Base-by-base conservation (phyloP, 2,329 filamentous ascomycete genomes). In the Hypoxylon sp. region DNA sequence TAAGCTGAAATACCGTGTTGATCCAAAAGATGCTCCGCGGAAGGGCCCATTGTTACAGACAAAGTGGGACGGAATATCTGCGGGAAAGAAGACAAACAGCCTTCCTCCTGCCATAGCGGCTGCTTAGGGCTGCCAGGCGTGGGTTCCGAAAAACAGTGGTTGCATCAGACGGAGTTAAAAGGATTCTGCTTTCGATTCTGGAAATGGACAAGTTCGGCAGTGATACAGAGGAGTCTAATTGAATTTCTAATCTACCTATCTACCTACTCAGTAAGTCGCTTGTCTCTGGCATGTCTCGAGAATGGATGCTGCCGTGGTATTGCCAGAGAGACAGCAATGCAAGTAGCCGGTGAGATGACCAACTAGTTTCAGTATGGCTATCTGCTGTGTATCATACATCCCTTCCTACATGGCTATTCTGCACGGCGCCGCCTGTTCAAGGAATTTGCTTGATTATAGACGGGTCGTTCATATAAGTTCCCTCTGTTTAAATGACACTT, bases 1-100 rank as follows among this genome's bases (percentile, higher is more conserved):
- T 59, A 92, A 94, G 82, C 88, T 99, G 82, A 97, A 93, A 85
- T 98, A 97, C 75, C 82, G 83, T 62, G 80, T 89, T 46, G 84
- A 86, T 72, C 82, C 81, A 79, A 91, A 91, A 79, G 92, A 98
- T 73, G 86, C 84, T 73, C 83, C 86, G 61, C 82, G 86, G 54
- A 87, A 85, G 77, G 85, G 86, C 1, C 81, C 81, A 2, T 76
- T 87, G 78, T 78, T 79, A 72, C 83, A 77, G 37, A 76, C 73
- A 44, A 73, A 72, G 11, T 75, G 75, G 79, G 65, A 80, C 80
- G 76, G 60, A 10, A 64, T 77, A n/a, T 73, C 73, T 32, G 67
- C 74, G 42, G 70, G 69, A 52, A 75, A 73, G 57, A 69, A 71
- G 56, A 51, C 71, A 60, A 72, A 63, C 67, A 60, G 66, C 46